Evolutionary conservation across 768 basidiomycete species (phyloP).

Genomic region (Tylopilus rubrobrunneus): DNA sequence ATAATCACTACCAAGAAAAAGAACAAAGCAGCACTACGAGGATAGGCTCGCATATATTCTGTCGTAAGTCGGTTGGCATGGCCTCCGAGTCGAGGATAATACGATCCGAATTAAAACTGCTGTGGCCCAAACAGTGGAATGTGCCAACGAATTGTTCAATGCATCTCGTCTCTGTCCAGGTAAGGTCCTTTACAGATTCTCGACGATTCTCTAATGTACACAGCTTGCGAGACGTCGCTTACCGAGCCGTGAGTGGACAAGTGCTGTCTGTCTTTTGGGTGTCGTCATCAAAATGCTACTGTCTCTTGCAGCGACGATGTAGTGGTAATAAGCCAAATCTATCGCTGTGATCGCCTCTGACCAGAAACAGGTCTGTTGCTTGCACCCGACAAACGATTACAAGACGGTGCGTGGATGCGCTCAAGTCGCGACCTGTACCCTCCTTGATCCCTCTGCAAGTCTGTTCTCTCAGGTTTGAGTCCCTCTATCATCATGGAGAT

Average conservation of each 20-base stretch:
- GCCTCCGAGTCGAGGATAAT: too few species aligned
- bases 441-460: slow-evolving; percentile 40
- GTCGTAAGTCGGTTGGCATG: slow-evolving; percentile 41
- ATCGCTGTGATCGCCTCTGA: not conserved
- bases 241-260: slow-evolving; percentile 62
- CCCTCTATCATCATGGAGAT: slow-evolving; percentile 78
- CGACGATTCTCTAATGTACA: slow-evolving; percentile 1
- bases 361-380: slow-evolving; percentile 60
- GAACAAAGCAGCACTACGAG: not conserved
- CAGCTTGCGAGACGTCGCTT: slow-evolving; percentile 78
- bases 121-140: slow-evolving; percentile 52
- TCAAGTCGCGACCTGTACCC: not conserved
- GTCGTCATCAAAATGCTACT: not conserved
- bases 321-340: slow-evolving; percentile 39
- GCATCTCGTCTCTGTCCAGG: slow-evolving; percentile 77
- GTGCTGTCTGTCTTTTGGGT: not conserved
- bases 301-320: slow-evolving; percentile 44
- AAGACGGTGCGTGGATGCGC: slow-evolving; percentile 65
- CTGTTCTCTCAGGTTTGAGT: slow-evolving; percentile 76
- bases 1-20: not conserved
- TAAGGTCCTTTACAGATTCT: slow-evolving; percentile 18
- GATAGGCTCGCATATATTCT: slow-evolving; percentile 84
- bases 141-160: slow-evolving; percentile 81
- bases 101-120: not conserved
- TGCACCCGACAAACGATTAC: slow-evolving; percentile 87